phyloP scores from a whole-genome alignment of 768 basidiomycete genomes.

The Pisolithus albus region DNA sequence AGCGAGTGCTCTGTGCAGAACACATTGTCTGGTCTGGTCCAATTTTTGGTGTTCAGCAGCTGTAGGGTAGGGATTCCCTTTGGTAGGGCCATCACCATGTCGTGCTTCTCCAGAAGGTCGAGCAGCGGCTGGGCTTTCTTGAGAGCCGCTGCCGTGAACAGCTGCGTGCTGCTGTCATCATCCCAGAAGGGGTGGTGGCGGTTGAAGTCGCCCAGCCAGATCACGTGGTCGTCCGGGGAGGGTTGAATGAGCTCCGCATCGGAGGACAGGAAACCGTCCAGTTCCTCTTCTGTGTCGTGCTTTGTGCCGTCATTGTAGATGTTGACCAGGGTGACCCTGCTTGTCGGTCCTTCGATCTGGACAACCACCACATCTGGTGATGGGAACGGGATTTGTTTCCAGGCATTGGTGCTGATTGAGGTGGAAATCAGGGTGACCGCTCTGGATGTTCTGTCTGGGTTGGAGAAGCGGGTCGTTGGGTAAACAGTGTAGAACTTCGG shows the following conservation, averaged over 20 bases:
- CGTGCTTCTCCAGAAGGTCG: conserved; percentile 3
- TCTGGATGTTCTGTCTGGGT: not conserved
- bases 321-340: conserved; percentile 9
- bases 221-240: conserved; percentile 3
- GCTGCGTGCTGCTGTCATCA: not conserved
- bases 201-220: conserved; percentile 23
- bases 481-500: not conserved
- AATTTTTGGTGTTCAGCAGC: not conserved
- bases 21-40: conserved; percentile 7
- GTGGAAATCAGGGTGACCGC: conserved; percentile 16
- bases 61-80: conserved; percentile 2
- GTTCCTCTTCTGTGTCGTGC: not conserved
- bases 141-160: conserved; percentile 5
- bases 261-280: not conserved
- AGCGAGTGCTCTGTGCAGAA: conserved; percentile 1
- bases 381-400: conserved; percentile 16
- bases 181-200: conserved; percentile 22
- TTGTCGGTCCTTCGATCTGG: not conserved
- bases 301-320: conserved; percentile 8
- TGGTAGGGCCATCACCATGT: conserved; percentile 4
- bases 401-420: conserved; percentile 11
- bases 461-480: not conserved
- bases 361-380: conserved; percentile 18
- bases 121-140: not conserved
- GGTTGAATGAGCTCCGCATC: not conserved